These are phyloP conservation scores for Chloromonas sp. DNA, from an alignment of 163 green algal genomes.

Conservation along the genomic window DNA sequence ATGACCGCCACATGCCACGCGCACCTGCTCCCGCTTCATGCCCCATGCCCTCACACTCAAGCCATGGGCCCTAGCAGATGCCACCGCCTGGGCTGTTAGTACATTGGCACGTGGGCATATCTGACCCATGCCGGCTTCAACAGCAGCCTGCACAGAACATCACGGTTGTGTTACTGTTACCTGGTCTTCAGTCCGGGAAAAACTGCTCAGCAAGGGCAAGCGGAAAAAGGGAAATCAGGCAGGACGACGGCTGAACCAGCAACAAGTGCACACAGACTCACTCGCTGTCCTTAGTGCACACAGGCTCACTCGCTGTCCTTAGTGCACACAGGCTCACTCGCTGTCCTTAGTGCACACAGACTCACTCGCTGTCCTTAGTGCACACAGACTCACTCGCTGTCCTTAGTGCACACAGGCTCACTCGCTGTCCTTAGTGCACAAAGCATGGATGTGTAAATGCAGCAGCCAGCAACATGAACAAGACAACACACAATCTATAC, in stretches of 20 bases:
- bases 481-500: too few relatives aligned
- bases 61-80: not conserved
- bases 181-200: too few relatives aligned
- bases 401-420: not conserved
- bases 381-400: not conserved
- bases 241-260: not conserved
- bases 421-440: not conserved
- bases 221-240: not conserved
- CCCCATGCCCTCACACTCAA: slow-evolving; percentile 40
- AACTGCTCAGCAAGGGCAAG: not conserved
- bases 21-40: slow-evolving; percentile 30
- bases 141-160: slow-evolving; percentile 9
- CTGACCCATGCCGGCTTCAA: slow-evolving; percentile 9
- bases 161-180: too few relatives aligned
- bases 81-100: slow-evolving; percentile 12
- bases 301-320: not conserved
- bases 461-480: too few relatives aligned
- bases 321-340: not conserved
- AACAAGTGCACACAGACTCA: not conserved
- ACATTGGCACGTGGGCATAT: slow-evolving; percentile 41
- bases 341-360: not conserved
- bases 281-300: not conserved
- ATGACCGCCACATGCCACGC: not conserved
- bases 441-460: not conserved
- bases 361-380: not conserved